Percentiles rank a stretch among this genome's conserved stretches.
These are phyloP conservation scores for Solanum sejunctum DNA, from an alignment of 257 asterid genomes.

Conservation along the genomic window DNA sequence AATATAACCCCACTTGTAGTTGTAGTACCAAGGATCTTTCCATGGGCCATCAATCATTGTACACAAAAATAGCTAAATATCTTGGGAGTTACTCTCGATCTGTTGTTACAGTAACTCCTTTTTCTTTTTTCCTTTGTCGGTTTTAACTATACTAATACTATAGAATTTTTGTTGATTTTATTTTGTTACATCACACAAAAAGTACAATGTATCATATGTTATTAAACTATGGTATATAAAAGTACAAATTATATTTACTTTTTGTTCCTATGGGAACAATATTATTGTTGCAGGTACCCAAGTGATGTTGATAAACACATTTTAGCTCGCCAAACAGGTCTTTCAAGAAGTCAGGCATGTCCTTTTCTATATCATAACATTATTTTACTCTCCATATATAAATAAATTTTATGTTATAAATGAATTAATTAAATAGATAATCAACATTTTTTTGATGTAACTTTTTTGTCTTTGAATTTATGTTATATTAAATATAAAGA, in stretches of 20 bases:
- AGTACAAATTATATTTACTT: background rate
- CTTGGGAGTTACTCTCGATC: conserved; percentile 20
- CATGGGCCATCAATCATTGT: conserved; percentile 25
- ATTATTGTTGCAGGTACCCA: conserved; percentile 68
- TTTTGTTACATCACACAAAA: background rate
- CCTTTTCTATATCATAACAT: conserved; percentile 11
- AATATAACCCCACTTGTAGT: conserved; percentile 6
- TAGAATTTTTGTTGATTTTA: background rate
- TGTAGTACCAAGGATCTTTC: conserved; percentile 5
- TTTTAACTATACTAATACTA: background rate
- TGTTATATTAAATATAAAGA: background rate
- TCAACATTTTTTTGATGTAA: background rate
- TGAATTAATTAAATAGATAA: background rate
- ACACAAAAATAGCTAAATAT: conserved; percentile 9
- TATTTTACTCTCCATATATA: conserved; percentile 3
- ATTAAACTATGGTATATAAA: background rate
- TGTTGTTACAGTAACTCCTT: background rate
- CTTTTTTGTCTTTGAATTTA: background rate
- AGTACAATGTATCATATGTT: background rate
- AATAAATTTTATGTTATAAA: no score
- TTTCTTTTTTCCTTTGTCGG: background rate
- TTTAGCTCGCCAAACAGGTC: conserved; percentile 94
- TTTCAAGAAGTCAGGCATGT: conserved; percentile 95
- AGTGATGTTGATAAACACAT: conserved; percentile 96
- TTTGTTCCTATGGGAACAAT: background rate